A percentile compares a stretch with the other conserved stretches of the same genome.
phyloP scores from a whole-genome alignment of 805 yeast species.

The Pichia gijzeniarum region DNA sequence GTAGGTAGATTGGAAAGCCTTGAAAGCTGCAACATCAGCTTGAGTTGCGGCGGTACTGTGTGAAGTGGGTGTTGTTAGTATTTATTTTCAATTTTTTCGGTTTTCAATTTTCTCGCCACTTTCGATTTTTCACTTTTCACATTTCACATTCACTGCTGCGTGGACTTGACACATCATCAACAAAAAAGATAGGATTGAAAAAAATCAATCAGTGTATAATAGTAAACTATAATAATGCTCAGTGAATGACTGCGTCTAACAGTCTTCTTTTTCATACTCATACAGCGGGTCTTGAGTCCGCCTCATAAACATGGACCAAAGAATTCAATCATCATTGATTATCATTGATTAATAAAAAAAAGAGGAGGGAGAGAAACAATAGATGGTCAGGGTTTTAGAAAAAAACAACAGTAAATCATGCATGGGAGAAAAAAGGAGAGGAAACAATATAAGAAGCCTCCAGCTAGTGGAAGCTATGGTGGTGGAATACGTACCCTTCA shows the following conservation, averaged over 20 bases:
- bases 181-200: neutral
- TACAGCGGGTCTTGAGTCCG: conserved; percentile 91
- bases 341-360: neutral
- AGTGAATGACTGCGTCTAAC: conserved; percentile 23
- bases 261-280: conserved; percentile 63
- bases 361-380: too few species aligned
- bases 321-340: conserved; percentile 55
- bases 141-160: too few species aligned
- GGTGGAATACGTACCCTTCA: conserved; percentile 87
- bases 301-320: conserved; percentile 98
- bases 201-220: too few species aligned
- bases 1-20: conserved; percentile 86
- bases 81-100: neutral
- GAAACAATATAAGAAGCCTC: neutral
- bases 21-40: conserved; percentile 91
- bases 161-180: too few species aligned
- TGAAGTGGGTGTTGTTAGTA: conserved; percentile 11
- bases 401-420: neutral
- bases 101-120: too few species aligned
- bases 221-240: conserved; percentile 9
- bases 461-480: neutral
- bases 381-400: too few species aligned
- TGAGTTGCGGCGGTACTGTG: conserved; percentile 86
- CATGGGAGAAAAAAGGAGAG: neutral
- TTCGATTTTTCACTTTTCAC: too few species aligned